A percentile compares a stretch with the other conserved stretches of the same genome.
phyloP scores from a whole-genome alignment of 2,329 filamentous ascomycete genomes.

The Fusarium dlaminii region DNA sequence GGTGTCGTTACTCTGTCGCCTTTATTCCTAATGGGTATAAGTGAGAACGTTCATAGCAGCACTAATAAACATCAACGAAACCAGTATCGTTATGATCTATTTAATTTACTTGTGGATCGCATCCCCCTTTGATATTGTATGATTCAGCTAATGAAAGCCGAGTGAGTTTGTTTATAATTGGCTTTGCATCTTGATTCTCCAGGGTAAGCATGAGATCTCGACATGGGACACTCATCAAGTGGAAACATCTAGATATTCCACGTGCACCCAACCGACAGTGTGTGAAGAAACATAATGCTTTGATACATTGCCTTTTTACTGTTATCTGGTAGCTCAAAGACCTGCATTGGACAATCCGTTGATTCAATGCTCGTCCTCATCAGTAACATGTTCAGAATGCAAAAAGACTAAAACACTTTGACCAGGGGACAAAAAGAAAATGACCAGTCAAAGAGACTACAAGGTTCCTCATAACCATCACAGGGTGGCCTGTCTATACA shows the following conservation, averaged over 20 bases:
- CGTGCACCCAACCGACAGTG: accelerated
- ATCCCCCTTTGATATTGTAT: too few species aligned
- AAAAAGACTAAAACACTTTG: too few species aligned
- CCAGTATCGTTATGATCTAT: background rate
- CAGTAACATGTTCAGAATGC: background rate
- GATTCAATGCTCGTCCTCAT: background rate
- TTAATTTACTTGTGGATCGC: background rate
- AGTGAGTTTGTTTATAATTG: too few species aligned
- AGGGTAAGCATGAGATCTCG: background rate
- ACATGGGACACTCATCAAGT: background rate
- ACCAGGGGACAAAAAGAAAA: background rate
- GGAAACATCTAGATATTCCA: too few species aligned
- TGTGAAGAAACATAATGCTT: background rate
- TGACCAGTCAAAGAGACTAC: background rate
- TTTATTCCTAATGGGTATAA: background rate
- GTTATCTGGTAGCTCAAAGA: background rate
- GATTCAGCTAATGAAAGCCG: background rate
- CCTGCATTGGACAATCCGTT: background rate
- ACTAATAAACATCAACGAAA: too few species aligned
- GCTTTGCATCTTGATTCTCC: background rate
- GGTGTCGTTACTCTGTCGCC: background rate
- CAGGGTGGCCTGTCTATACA: background rate
- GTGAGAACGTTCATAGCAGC: too few species aligned
- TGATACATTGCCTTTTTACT: background rate
- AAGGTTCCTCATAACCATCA: background rate